Evolutionary conservation across 2,329 filamentous ascomycete genomes (phyloP), one percentile per base, ranked within the genome.

Genomic region (Colletotrichum godetiae): DNA sequence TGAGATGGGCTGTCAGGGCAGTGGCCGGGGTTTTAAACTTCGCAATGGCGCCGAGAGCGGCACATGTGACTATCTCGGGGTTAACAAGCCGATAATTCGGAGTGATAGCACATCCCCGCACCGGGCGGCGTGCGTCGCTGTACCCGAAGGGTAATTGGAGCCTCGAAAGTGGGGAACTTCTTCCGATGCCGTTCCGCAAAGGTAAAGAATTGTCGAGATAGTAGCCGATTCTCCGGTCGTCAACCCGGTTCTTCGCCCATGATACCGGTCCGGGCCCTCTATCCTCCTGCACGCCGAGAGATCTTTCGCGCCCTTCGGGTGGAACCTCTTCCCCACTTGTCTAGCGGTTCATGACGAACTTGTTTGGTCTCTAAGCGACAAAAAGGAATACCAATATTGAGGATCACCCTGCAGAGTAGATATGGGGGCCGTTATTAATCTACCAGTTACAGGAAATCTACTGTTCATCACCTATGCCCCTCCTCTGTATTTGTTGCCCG

Each of bases 181-280:
- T 7, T 42, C 64, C 67, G 74, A 46, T 49, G 55, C 67, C 71
- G 59, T 65, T 72, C 73, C 63, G 67, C 60, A 58, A 74, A 74
- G 55, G 63, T 74, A 63, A 75, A 61, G 67, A 72, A 60, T 74
- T 74, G 72, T 61, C 67, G 74, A 75, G 69, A 15, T 5, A 7
- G 7, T 42, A 24, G 19, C 68, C 49, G 57, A 4, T n/a, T 29
- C n/a, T 64, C 69, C 65, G 66, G 68, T 60, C 19, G 2, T 49
- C 69, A 55, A 59, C 29, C 52, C 7, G 6, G n/a, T 46, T 13
- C 2, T 15, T 15, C 4, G 15, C 4, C 8, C 31, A 22, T 4
- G 7, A 46, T 49, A 3, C 64, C 24, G 35, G 19, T 4, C 35
- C 24, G 27, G 31, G 1, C 19, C 8, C 7, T 49, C 7, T 10